Evolutionary conservation across 2,329 filamentous ascomycete species (phyloP).

Genomic region (Xylariaceae sp.): DNA sequence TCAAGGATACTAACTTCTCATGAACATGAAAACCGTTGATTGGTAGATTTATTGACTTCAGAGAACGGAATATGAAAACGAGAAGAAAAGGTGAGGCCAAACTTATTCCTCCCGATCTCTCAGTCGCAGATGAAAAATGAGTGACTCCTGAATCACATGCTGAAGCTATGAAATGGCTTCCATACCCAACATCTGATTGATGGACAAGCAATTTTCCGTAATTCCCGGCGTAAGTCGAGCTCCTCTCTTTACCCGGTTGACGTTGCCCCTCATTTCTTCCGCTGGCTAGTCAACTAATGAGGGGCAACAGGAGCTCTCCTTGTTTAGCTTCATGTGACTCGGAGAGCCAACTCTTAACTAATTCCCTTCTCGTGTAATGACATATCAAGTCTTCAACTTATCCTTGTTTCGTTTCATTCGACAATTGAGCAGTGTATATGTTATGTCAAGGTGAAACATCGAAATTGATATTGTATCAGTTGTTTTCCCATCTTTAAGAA

Average conservation of each 20-base stretch:
- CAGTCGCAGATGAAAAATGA: neutral
- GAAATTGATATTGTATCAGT: neutral
- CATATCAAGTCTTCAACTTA: neutral
- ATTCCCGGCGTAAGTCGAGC: neutral
- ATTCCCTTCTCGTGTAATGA: neutral
- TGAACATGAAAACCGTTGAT: too few species aligned
- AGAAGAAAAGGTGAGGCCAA: too few species aligned
- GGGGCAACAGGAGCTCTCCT: slow-evolving; percentile 17
- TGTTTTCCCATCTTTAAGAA: neutral
- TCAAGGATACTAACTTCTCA: too few species aligned
- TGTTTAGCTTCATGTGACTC: slow-evolving; percentile 5
- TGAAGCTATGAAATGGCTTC: neutral
- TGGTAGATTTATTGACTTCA: too few species aligned
- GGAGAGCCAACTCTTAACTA: neutral
- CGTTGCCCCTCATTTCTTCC: slow-evolving; percentile 37
- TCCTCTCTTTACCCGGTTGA: slow-evolving; percentile 11
- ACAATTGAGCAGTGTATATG: neutral
- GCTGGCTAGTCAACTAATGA: slow-evolving; percentile 26
- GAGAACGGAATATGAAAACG: too few species aligned
- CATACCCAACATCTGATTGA: slow-evolving; percentile 12
- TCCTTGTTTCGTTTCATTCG: neutral
- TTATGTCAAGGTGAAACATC: neutral
- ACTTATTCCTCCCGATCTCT: too few species aligned
- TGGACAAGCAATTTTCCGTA: slow-evolving; percentile 19
- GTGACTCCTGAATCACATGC: neutral